Evolutionary conservation across 768 basidiomycete species (phyloP).

Genomic region (Cystobasidium ongulense): DNA sequence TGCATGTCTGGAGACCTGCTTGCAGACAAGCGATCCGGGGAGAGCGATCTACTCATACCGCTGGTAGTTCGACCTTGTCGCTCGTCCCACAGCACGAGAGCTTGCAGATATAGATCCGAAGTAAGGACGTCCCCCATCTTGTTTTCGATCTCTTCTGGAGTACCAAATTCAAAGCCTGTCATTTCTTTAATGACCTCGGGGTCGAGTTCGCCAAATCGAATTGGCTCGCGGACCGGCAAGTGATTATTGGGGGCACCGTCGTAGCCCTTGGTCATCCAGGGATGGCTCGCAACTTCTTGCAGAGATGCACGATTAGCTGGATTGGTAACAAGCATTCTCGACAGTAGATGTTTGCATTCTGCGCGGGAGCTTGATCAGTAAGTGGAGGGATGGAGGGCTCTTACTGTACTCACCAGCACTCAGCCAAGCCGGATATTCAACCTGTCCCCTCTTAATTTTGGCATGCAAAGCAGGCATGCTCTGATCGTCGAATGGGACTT

Average conservation of each 20-base stretch:
- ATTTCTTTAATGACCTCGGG: constrained; percentile 75
- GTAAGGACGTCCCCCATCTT: constrained; percentile 64
- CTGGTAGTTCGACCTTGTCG: constrained; percentile 24
- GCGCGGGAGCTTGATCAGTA: neutral
- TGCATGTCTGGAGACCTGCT: neutral
- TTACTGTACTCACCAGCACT: constrained; percentile 60
- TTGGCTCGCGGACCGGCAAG: constrained; percentile 77
- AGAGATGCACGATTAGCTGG: constrained; percentile 75
- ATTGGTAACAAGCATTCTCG: constrained; percentile 92
- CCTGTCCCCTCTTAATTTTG: constrained; percentile 93
- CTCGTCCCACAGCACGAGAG: constrained; percentile 70
- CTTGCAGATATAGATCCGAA: constrained; percentile 65
- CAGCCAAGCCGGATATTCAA: constrained; percentile 96
- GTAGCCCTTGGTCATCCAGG: constrained; percentile 89
- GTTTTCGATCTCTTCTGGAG: constrained; percentile 72
- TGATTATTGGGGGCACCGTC: constrained; percentile 70
- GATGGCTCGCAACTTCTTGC: constrained; percentile 72
- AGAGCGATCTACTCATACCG: neutral
- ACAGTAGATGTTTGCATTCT: constrained; percentile 92
- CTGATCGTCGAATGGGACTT: constrained; percentile 98
- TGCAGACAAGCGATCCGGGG: neutral
- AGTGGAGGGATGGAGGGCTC: neutral
- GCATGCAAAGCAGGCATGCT: constrained; percentile 98
- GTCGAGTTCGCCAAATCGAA: constrained; percentile 81
- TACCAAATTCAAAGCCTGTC: constrained; percentile 94